phyloP scores from a whole-genome alignment of 1,139 yeast genomes.

The Candida frijolesensis region DNA sequence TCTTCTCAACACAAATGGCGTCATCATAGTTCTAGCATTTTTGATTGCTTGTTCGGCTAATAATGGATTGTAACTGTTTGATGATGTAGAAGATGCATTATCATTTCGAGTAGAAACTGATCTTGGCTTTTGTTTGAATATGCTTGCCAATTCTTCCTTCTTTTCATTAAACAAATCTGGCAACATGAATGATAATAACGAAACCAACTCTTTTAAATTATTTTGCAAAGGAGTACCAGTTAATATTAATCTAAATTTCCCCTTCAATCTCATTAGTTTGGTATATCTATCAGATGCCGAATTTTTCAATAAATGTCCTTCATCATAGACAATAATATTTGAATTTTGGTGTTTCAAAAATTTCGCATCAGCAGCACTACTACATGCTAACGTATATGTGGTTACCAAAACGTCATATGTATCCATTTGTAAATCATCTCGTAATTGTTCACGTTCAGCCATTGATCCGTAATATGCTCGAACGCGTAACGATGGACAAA shows the following conservation, averaged over 20 bases:
- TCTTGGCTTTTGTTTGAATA: conserved; percentile 72
- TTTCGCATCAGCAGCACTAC: conserved; percentile 77
- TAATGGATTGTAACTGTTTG: conserved; percentile 68
- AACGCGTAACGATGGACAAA: conserved; percentile 78
- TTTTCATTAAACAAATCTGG: conserved; percentile 82
- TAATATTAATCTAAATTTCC: conserved; percentile 76
- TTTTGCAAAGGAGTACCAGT: conserved; percentile 98
- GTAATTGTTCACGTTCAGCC: conserved; percentile 78
- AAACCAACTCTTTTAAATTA: conserved; percentile 85
- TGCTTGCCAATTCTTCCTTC: conserved; percentile 76
- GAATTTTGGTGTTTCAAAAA: conserved; percentile 75
- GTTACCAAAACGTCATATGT: conserved; percentile 86
- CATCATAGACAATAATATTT: conserved; percentile 91
- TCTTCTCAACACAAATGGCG: conserved; percentile 92
- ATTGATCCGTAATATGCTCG: conserved; percentile 94
- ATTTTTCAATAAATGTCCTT: conserved; percentile 95
- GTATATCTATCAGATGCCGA: conserved; percentile 84
- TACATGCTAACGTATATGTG: conserved; percentile 89
- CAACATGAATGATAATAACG: conserved; percentile 84
- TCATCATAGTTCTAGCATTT: conserved; percentile 97
- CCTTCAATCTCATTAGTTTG: conserved; percentile 81
- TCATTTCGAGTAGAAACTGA: conserved; percentile 40
- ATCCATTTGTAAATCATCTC: conserved; percentile 66
- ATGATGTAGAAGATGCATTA: conserved; percentile 12
- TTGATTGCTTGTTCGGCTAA: conserved; percentile 88